These are phyloP conservation scores for Termitomyces sp. DNA, from an alignment of 768 basidiomycete species.

Conservation along the genomic window DNA sequence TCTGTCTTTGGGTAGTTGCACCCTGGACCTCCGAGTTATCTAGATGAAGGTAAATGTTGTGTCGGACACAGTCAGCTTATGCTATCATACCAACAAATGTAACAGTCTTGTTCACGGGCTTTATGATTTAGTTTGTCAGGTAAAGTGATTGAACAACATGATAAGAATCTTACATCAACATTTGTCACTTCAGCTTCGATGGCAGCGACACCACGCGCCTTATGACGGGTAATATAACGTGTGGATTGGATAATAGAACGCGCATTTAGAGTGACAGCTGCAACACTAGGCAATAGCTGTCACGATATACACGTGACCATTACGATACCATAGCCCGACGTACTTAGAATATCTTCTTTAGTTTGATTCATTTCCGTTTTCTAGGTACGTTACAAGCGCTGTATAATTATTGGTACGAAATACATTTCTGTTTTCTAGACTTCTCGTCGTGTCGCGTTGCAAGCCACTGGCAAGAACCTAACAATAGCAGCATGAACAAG, in stretches of 20 bases:
- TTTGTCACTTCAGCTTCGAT: conserved; percentile 92
- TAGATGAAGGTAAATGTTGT: conserved; percentile 19
- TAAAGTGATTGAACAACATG: not conserved
- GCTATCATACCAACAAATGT: conserved; percentile 68
- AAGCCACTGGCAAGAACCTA: too few relatives aligned
- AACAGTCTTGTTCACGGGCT: conserved; percentile 86
- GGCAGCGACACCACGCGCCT: conserved; percentile 77
- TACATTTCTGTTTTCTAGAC: too few relatives aligned
- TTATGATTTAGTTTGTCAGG: conserved; percentile 18
- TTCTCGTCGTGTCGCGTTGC: too few relatives aligned
- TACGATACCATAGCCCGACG: too few relatives aligned
- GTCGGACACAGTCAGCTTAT: not conserved
- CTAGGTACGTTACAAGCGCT: too few relatives aligned
- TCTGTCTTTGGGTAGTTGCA: conserved; percentile 62
- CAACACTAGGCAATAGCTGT: conserved; percentile 91
- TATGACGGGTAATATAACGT: conserved; percentile 90
- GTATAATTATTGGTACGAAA: too few relatives aligned
- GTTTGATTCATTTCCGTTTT: too few relatives aligned
- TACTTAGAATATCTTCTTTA: too few relatives aligned
- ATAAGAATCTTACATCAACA: conserved; percentile 58
- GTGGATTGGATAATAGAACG: conserved; percentile 88
- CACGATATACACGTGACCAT: too few relatives aligned
- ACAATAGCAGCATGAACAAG: conserved; percentile 99
- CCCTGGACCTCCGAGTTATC: conserved; percentile 84
- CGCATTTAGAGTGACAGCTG: conserved; percentile 84